Conservation (phyloP, 1,284 basidiomycete species). For the Puccinia hordei region DNA sequence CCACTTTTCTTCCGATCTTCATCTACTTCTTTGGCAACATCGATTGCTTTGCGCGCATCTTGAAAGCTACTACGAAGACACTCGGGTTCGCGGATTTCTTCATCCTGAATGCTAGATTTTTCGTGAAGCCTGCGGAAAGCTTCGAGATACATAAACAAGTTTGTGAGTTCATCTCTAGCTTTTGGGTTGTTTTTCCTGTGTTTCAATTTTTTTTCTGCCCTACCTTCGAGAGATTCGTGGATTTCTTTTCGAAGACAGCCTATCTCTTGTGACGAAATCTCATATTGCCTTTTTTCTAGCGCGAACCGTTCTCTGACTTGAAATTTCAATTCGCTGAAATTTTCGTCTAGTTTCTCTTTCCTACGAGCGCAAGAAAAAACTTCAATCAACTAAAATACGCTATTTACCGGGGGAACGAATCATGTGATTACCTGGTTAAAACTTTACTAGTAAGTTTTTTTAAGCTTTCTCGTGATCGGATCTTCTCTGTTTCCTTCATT, state of each 20-base stretch:
- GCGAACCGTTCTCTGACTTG: constrained; percentile 2
- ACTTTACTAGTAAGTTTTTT: constrained; percentile 6
- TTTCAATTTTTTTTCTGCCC: neutral
- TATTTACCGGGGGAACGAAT: neutral
- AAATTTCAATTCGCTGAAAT: constrained; percentile 19
- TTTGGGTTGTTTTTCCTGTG: neutral
- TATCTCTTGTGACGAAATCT: constrained; percentile 14
- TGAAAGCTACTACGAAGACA: neutral
- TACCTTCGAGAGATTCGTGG: constrained; percentile 27
- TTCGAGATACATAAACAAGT: neutral
- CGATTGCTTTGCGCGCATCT: constrained; percentile 10
- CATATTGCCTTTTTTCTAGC: constrained; percentile 14
- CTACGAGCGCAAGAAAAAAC: neutral
- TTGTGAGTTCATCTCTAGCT: neutral
- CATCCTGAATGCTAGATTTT: neutral
- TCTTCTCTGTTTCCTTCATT: constrained; percentile 10
- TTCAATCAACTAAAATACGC: neutral
- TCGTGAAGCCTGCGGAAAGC: constrained; percentile 21
- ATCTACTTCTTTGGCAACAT: constrained; percentile 31
- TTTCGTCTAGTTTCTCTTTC: constrained; percentile 25
- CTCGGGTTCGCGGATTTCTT: constrained; percentile 8
- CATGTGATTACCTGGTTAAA: neutral
- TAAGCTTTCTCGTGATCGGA: constrained; percentile 1
- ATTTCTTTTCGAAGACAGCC: constrained; percentile 36
- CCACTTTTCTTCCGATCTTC: constrained; percentile 41